Base-by-base conservation (phyloP, 2,329 filamentous ascomycete species). In the Verticillium dahliae region DNA sequence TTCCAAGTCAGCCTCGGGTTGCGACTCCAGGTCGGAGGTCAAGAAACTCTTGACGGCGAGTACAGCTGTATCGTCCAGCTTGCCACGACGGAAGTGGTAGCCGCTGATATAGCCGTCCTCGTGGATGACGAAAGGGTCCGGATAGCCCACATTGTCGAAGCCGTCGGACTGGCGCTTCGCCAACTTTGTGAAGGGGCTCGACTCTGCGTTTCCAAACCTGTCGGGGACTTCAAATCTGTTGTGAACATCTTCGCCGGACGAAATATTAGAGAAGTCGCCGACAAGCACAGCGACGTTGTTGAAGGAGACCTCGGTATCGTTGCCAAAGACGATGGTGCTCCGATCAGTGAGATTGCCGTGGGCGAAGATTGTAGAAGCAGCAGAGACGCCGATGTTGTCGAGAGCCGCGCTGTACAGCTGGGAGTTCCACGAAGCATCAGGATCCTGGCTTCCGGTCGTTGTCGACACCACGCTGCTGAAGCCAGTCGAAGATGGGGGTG, bases 361-460 rank as follows among this genome's bases (percentile, higher is more conserved):
- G 4, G 33, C 6, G 22, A 62, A 59, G 3, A 45, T 45, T 7
- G 18, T 14, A 14, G 63, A 58, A 10, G 15, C 4, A 0, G 50
- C 1, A 1, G 59, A 56, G 31, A 57, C 56, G 13, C 56, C 41
- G 6, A 61, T 56, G 37, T 65, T 63, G 11, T 31, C 34, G 1
- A 63, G 33, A 10, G 63, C 57, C 4, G 61, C 56, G 33, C 60
- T 66, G 35, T 34, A 62, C 3, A 67, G 27, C 27, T 62, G 62
- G 11, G 59, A 37, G 33, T 67, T 67, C 35, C 66, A 67, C 7
- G 60, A 58, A 3, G 65, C 65, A 27, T 67, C 65, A 1, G 65
- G 65, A 37, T 67, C 65, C n/a, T 66, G 65, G 58, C 60, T 54
- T 11, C 45, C 45, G n/a, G 11, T 62, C 61, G 41, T 65, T 65